Conservation (phyloP, 352 stramenopile species). For the Phytophthora pisi region DNA sequence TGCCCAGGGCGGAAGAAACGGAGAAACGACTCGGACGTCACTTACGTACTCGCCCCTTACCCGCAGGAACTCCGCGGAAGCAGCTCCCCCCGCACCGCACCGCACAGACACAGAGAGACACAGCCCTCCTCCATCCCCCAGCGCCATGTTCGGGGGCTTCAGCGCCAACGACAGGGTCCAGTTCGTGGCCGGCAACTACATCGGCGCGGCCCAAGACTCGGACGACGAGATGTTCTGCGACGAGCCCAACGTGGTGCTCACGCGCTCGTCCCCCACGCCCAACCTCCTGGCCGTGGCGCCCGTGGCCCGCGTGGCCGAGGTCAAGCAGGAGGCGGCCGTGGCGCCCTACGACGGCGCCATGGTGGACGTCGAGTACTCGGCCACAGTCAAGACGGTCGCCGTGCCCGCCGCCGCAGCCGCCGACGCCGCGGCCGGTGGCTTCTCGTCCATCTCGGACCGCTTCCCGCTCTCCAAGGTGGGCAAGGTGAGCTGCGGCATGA, state of each 20-base stretch:
- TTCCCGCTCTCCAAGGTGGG: conserved; percentile 51
- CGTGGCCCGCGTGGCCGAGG: conserved; percentile 32
- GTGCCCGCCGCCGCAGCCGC: conserved; percentile 13
- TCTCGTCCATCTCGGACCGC: conserved; percentile 66
- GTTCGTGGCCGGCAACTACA: conserved; percentile 60
- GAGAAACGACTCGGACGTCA: conserved; percentile 39
- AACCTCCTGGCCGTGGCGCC: conserved; percentile 36
- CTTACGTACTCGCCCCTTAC: conserved; percentile 32
- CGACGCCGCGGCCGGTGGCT: conserved; percentile 30
- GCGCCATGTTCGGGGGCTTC: conserved; percentile 34
- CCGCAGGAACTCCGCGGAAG: conserved; percentile 15
- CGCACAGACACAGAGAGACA: no score
- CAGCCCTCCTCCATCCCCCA: no score
- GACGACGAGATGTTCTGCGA: conserved; percentile 62
- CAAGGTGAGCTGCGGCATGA: conserved; percentile 43
- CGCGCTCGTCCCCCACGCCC: conserved; percentile 62
- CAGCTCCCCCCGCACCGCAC: no score
- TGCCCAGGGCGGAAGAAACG: conserved; percentile 16
- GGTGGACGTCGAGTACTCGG: conserved; percentile 32
- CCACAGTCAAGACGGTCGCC: conserved; percentile 27
- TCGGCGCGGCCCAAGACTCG: conserved; percentile 36
- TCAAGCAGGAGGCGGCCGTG: conserved; percentile 27
- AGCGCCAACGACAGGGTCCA: conserved; percentile 25
- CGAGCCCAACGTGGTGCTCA: conserved; percentile 45
- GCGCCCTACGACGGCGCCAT: conserved; percentile 26